Conservation (phyloP, 768 basidiomycete genomes). For the Psilocybe subaeruginosa region DNA sequence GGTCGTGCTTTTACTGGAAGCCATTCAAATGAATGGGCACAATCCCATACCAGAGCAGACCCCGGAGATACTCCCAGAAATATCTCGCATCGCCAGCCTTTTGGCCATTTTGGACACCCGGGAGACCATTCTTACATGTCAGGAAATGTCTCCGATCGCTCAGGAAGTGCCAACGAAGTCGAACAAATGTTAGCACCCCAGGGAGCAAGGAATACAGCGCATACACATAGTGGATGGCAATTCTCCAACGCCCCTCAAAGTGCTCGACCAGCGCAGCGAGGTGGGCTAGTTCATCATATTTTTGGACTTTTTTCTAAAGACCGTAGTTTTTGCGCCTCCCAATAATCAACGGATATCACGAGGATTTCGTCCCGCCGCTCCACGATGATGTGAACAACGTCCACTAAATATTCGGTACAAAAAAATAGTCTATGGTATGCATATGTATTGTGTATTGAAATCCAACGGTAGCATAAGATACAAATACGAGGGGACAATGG, state of each 20-base stretch:
- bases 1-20: conserved; percentile 26
- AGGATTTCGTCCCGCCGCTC: conserved; percentile 48
- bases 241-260: conserved; percentile 18
- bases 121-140: conserved; percentile 46
- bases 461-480: conserved; percentile 3
- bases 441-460: conserved; percentile 7
- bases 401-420: background rate
- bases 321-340: conserved; percentile 46
- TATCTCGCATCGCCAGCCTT: conserved; percentile 53
- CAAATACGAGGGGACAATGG: background rate
- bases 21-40: conserved; percentile 32
- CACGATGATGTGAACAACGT: conserved; percentile 11
- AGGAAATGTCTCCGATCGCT: conserved; percentile 54
- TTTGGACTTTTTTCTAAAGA: background rate
- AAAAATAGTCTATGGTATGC: conserved; percentile 16
- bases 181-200: conserved; percentile 58
- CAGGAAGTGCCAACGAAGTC: conserved; percentile 74
- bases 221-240: conserved; percentile 24
- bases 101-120: conserved; percentile 29
- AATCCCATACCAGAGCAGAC: conserved; percentile 31
- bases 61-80: conserved; percentile 31
- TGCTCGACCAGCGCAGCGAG: conserved; percentile 26
- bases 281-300: conserved; percentile 13
- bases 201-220: conserved; percentile 19
- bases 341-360: conserved; percentile 37